Evolutionary conservation across 257 asterid species (phyloP), one percentile per base, ranked within the genome.

Genomic region (Vinca minor): DNA sequence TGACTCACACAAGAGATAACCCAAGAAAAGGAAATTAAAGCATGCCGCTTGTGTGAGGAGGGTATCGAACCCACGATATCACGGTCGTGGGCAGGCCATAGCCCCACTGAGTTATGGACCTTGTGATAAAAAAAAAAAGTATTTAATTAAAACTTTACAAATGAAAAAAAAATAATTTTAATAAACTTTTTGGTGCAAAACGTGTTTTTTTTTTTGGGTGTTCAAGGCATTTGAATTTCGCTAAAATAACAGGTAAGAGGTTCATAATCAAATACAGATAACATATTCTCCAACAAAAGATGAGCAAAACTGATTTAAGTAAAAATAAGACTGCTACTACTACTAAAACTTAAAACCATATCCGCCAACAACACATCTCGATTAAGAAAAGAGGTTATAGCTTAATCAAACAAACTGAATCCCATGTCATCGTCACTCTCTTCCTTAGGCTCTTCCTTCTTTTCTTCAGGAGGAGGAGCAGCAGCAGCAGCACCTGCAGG

Each of bases 381-480:
- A 3, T 14, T 41, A 7, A 41, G 46, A 41, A 41, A 13, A 17
- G 25, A 31, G 39, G 12, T 31, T 7, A n/a, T n/a, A 10, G 21
- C 29, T 49, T 59, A 59, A 59, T 59, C 64, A 38, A 59, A 59
- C 64, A 59, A 59, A 59, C 64, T 59, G 64, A 59, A 59, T 20
- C 64, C 64, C 64, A 59, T 59, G 64, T 59, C 64, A 36, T 59
- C 64, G n/a, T 59, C 64, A 38, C 64, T 59, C 64, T 59, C 48
- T 59, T 59, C 64, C 64, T 59, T 59, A 21, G 64, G 64, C 12
- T 59, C 64, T 59, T 59, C 64, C 64, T 59, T 59, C 49, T 59
- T 59, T 21, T 59, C 49, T 49, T 59, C 64, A 2, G 62, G 62
- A 31, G 61, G 25, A 38, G 64, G 48, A 10, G 64, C 64, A 8